phyloP scores from a whole-genome alignment of 2,329 filamentous ascomycete species.

The Verticillium dahliae region DNA sequence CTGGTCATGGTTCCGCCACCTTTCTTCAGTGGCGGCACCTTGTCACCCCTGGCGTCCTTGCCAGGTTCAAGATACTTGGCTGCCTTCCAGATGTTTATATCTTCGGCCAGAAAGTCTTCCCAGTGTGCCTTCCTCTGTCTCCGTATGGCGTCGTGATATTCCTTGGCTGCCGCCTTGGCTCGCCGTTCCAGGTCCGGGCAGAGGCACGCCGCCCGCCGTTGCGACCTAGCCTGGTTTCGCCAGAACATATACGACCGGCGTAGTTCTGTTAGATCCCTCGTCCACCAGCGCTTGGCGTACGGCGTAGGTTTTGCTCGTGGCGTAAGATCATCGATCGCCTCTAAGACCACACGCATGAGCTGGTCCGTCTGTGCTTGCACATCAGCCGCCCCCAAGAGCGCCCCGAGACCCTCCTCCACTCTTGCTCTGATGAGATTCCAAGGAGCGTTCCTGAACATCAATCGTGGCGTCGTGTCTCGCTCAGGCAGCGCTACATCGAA shows the following conservation, averaged over 20 bases:
- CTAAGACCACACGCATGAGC: not conserved
- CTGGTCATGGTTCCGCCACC: slow-evolving; percentile 11
- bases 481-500: slow-evolving; percentile 16
- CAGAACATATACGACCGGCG: slow-evolving; percentile 15
- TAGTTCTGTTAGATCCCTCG: slow-evolving; percentile 18
- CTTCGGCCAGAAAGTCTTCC: slow-evolving; percentile 18
- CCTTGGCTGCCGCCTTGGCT: slow-evolving; percentile 13
- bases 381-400: slow-evolving; percentile 13
- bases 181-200: not conserved
- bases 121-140: slow-evolving; percentile 17
- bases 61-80: slow-evolving; percentile 18
- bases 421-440: slow-evolving; percentile 16
- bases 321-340: not conserved
- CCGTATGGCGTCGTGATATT: slow-evolving; percentile 18
- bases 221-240: slow-evolving; percentile 17
- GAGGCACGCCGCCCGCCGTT: not conserved
- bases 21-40: slow-evolving; percentile 13
- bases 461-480: slow-evolving; percentile 2
- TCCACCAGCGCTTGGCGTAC: slow-evolving; percentile 22
- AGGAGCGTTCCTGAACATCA: slow-evolving; percentile 18
- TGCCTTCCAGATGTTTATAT: slow-evolving; percentile 20
- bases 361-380: slow-evolving; percentile 1
- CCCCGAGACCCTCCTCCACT: not conserved
- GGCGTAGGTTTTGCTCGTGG: slow-evolving; percentile 17
- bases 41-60: slow-evolving; percentile 13